Evolutionary conservation across 306 rosid species (phyloP).

Genomic region (Citrullus colocynthis): DNA sequence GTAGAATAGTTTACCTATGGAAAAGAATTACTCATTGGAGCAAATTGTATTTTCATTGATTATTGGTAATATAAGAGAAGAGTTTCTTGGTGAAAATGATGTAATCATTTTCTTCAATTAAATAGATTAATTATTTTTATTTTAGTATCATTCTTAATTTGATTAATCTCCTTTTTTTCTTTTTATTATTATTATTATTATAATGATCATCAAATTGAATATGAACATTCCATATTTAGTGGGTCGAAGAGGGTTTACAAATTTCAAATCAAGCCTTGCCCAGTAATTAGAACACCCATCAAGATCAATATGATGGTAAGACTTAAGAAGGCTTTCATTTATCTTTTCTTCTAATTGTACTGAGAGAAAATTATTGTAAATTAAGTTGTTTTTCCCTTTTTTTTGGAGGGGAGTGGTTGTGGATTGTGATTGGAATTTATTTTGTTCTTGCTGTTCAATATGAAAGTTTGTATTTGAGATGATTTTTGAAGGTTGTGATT

Average conservation of each 20-base stretch:
- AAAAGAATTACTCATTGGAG: neutral
- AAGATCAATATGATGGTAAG: neutral
- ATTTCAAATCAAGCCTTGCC: neutral
- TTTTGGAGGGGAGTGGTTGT: no score
- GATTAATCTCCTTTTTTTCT: no score
- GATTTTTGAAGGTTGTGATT: neutral
- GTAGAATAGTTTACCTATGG: neutral
- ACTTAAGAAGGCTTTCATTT: neutral
- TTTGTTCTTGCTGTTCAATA: neutral
- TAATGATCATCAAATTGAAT: no score
- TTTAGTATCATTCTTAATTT: no score
- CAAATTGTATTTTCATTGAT: neutral
- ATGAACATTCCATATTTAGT: no score
- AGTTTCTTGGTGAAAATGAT: no score
- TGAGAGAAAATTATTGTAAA: neutral
- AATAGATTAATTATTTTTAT: neutral
- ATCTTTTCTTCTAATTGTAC: neutral
- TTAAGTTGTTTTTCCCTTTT: no score
- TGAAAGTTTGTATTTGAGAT: neutral
- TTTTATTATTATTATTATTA: no score
- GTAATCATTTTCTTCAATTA: neutral
- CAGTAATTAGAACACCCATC: neutral
- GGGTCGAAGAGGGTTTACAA: no score
- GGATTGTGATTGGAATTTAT: no score
- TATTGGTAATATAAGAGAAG: no score